phyloP scores from a whole-genome alignment of 2,329 filamentous ascomycete species.

The Calycina marina region DNA sequence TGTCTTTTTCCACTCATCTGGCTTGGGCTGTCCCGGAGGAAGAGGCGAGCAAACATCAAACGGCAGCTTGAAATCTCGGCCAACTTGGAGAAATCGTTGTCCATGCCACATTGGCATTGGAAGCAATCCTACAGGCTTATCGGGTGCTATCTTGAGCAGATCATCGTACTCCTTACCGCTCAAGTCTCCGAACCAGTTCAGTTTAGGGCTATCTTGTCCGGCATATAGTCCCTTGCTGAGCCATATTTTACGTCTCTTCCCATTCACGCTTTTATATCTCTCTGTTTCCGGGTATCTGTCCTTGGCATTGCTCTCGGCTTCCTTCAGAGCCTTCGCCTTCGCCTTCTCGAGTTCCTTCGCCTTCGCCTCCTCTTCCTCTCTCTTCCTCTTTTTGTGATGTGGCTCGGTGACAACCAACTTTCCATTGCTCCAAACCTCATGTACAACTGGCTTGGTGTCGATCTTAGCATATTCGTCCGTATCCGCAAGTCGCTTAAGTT shows the following conservation, averaged over 20 bases:
- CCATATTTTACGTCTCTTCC: slow-evolving; percentile 33
- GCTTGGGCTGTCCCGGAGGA: slow-evolving; percentile 74
- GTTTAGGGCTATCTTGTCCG: slow-evolving; percentile 44
- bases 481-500: slow-evolving; percentile 44
- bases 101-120: slow-evolving; percentile 71
- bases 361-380: slow-evolving; percentile 20
- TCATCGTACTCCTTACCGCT: slow-evolving; percentile 32
- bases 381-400: slow-evolving; percentile 23
- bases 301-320: background rate
- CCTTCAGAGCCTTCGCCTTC: background rate
- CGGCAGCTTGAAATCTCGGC: slow-evolving; percentile 75
- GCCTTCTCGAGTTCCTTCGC: slow-evolving; percentile 1
- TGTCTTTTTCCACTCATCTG: slow-evolving; percentile 82
- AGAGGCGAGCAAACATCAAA: slow-evolving; percentile 83
- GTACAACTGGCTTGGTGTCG: slow-evolving; percentile 40
- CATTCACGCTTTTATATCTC: too few species aligned
- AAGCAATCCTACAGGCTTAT: slow-evolving; percentile 40
- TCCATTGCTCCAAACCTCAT: slow-evolving; percentile 50
- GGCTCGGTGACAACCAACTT: slow-evolving; percentile 36
- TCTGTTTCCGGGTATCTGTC: too few species aligned
- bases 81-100: slow-evolving; percentile 52
- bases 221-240: slow-evolving; percentile 73
- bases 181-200: slow-evolving; percentile 16
- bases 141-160: slow-evolving; percentile 32
- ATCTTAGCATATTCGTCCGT: slow-evolving; percentile 47